Percentiles rank a stretch among this genome's conserved stretches.
Evolutionary conservation across 108 stramenopile genomes (phyloP).

Genomic region (Skeletonema marinoi): DNA sequence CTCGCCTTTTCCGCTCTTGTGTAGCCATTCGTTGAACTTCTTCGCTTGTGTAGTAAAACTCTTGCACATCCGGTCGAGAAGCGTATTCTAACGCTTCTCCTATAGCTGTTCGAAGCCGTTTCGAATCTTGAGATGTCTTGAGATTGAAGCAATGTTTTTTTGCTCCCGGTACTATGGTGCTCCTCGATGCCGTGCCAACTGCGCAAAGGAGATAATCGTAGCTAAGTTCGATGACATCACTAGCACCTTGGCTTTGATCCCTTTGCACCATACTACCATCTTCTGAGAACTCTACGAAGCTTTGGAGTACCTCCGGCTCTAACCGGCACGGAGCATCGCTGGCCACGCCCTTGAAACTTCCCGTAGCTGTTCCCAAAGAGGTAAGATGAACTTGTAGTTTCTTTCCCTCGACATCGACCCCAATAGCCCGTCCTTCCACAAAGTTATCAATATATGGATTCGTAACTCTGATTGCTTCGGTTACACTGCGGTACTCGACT

Average conservation of each 20-base stretch:
- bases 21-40: constrained; percentile 25
- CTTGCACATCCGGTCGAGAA: constrained; percentile 50
- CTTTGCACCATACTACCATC: constrained; percentile 19
- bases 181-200: constrained; percentile 48
- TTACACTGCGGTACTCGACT: constrained; percentile 45
- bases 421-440: constrained; percentile 51
- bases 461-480: constrained; percentile 22
- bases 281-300: constrained; percentile 18
- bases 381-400: constrained; percentile 52
- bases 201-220: constrained; percentile 63
- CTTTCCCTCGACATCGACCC: constrained; percentile 38
- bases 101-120: constrained; percentile 49
- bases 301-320: constrained; percentile 42
- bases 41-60: constrained; percentile 39
- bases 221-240: constrained; percentile 45
- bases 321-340: constrained; percentile 31
- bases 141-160: constrained; percentile 53
- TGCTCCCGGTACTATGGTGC: constrained; percentile 46
- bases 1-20: constrained; percentile 28
- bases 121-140: constrained; percentile 53
- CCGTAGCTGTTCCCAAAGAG: constrained; percentile 40
- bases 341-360: constrained; percentile 44
- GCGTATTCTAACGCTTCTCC: constrained; percentile 55
- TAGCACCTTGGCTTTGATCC: constrained; percentile 29
- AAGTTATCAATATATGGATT: constrained; percentile 54